Conservation (phyloP, 2,329 filamentous ascomycete genomes). For the Nothophoma quercina region DNA sequence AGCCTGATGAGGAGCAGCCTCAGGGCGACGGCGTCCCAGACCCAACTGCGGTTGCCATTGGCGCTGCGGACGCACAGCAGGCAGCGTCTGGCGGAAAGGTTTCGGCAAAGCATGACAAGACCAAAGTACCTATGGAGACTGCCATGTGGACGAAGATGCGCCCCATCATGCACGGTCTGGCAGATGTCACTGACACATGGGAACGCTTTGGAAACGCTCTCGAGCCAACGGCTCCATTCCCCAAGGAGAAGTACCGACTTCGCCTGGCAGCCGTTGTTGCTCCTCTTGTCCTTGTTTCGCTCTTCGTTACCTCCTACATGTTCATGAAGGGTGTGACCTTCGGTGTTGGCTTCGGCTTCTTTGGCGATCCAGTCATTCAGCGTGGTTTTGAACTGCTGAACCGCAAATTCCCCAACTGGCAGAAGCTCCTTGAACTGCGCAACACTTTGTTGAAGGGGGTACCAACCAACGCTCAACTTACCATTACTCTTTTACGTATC, state of each 20-base stretch:
- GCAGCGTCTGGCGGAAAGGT: constrained; percentile 61
- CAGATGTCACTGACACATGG: constrained; percentile 67
- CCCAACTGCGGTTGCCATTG: constrained; percentile 63
- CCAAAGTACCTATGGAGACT: constrained; percentile 78
- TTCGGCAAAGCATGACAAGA: constrained; percentile 70
- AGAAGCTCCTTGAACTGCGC: constrained; percentile 74
- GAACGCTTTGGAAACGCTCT: constrained; percentile 68
- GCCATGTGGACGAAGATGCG: constrained; percentile 80
- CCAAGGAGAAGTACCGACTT: constrained; percentile 52
- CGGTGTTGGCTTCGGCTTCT: constrained; percentile 76
- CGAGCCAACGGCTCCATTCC: constrained; percentile 59
- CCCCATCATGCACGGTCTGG: constrained; percentile 72
- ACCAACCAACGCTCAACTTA: constrained; percentile 85
- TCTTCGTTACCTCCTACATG: constrained; percentile 60
- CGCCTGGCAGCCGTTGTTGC: constrained; percentile 56
- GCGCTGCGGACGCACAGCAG: constrained; percentile 63
- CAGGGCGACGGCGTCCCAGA: constrained; percentile 66
- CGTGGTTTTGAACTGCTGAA: constrained; percentile 68
- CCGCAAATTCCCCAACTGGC: constrained; percentile 72
- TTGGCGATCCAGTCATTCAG: constrained; percentile 76
- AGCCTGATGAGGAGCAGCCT: constrained; percentile 57
- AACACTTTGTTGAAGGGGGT: constrained; percentile 82
- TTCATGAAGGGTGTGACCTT: constrained; percentile 71
- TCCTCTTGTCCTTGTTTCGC: constrained; percentile 52
- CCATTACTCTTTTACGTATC: constrained; percentile 80